Evolutionary conservation across 1,284 basidiomycete genomes (phyloP), one percentile per base, ranked within the genome.

Genomic region (Irpex sp.): DNA sequence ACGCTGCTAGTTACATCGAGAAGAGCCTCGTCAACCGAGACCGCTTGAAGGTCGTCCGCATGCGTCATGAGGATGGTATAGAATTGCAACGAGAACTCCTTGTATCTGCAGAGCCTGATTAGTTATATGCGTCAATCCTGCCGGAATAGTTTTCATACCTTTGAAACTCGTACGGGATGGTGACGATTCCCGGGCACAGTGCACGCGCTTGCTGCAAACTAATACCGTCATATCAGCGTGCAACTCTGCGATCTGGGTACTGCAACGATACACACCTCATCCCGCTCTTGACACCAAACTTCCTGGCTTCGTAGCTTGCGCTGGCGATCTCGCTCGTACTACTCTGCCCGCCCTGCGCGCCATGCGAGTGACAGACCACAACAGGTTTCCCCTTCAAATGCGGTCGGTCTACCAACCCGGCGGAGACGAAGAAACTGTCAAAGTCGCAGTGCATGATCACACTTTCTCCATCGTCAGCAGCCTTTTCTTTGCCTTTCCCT

Each of bases 381-480:
- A 92, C 89, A 0, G 97, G 93, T 72, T 92, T 93, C 0, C 94
- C 94, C 59, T 84, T 86, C 49, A 97, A 75, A 63, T 96, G 83
- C 0, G 93, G 93, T 0, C 93, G 80, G 60, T 82, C 85, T 2
- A 92, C 80, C 55, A 97, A 75, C 0, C 94, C 93, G n/a, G 90
- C 95, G 0, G 92, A 89, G 9, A 98, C 95, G 71, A 99, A 99
- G 81, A 98, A 99, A 70, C 91, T 94, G 73, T 99, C 97, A 70
- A 99, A 98, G 75, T 98, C 95, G 70, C 94, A 93, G 70, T 98
- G 95, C 85, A 97, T 91, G 69, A 97, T 91, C 15, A 93, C 85
- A 11, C 85, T 82, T 26, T 55, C 53, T 35, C 53, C 53, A 55
- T 69, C 70, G 26, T 74, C 72, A 1, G 66, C 55, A 7, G 75